phyloP scores from a whole-genome alignment of 2,329 filamentous ascomycete genomes.

The Raffaelea ambrosiae region DNA sequence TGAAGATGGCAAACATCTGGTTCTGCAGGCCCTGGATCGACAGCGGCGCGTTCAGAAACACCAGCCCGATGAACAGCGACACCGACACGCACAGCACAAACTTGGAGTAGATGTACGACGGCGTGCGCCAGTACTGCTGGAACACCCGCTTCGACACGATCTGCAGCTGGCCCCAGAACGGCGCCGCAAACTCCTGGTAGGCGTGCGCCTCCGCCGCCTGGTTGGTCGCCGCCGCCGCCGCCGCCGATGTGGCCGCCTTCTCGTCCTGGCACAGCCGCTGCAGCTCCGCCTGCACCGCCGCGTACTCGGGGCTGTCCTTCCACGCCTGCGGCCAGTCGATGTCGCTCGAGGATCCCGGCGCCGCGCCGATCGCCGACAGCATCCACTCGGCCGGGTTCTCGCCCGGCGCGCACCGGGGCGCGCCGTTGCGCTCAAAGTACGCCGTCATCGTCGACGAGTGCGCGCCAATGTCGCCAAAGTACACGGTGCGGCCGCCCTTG shows the following conservation, averaged over 20 bases:
- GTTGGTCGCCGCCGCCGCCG: constrained; percentile 22
- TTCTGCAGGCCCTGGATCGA: constrained; percentile 74
- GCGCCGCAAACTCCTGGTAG: neutral
- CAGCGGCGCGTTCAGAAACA: constrained; percentile 65
- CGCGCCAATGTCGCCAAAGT: constrained; percentile 66
- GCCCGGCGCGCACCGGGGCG: constrained; percentile 52
- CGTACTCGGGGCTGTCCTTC: constrained; percentile 41
- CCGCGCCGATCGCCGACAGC: constrained; percentile 55
- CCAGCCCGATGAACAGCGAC: constrained; percentile 35
- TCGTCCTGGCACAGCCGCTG: constrained; percentile 26
- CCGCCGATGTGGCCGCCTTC: too few species aligned
- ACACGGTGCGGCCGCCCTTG: constrained; percentile 68
- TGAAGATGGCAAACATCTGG: constrained; percentile 80
- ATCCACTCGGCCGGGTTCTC: constrained; percentile 83
- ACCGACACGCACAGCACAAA: neutral
- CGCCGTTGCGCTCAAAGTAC: constrained; percentile 72
- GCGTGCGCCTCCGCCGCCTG: neutral
- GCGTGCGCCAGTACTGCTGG: neutral
- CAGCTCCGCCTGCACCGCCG: constrained; percentile 61
- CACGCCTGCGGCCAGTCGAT: constrained; percentile 50
- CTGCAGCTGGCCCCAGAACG: neutral
- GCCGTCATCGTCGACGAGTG: constrained; percentile 58
- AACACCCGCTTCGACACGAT: neutral
- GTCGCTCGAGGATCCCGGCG: constrained; percentile 53
- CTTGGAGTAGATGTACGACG: neutral